These are phyloP conservation scores for Vitis amurensis DNA, from an alignment of 164 flowering plant species.

Conservation along the genomic window DNA sequence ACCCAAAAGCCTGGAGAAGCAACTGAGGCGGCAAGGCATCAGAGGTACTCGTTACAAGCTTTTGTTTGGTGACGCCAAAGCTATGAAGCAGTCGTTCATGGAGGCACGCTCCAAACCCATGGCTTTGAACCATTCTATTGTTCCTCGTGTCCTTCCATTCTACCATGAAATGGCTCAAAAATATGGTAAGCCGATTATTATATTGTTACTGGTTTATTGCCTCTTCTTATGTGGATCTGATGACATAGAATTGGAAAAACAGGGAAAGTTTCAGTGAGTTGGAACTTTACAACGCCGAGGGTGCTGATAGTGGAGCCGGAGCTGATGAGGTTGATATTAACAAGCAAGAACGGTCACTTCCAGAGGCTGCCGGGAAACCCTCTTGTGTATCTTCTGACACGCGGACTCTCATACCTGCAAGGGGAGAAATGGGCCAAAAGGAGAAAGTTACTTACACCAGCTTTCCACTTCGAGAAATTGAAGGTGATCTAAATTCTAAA, in stretches of 20 bases:
- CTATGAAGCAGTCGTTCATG: conserved; percentile 13
- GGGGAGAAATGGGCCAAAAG: conserved; percentile 50
- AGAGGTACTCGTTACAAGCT: conserved; percentile 45
- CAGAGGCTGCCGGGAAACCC: conserved; percentile 42
- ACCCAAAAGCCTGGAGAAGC: conserved; percentile 41
- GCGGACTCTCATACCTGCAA: conserved; percentile 31
- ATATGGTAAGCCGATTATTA: conserved; percentile 28
- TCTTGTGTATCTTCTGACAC: conserved; percentile 17
- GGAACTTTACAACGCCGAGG: conserved; percentile 41
- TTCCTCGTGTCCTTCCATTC: conserved; percentile 32
- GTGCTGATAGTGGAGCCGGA: conserved; percentile 45
- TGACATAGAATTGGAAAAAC: background rate
- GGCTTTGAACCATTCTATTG: conserved; percentile 34
- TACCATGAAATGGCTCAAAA: conserved; percentile 22
- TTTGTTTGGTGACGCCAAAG: conserved; percentile 40
- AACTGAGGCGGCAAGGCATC: conserved; percentile 42
- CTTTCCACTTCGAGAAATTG: conserved; percentile 47
- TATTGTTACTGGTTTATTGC: background rate
- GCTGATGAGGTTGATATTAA: conserved; percentile 24
- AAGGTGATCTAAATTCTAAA: conserved; percentile 25
- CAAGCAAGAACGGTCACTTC: conserved; percentile 35
- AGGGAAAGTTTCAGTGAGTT: conserved; percentile 40
- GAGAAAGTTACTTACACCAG: conserved; percentile 37
- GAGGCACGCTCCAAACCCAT: conserved; percentile 49
- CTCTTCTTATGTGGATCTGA: background rate